These are phyloP conservation scores for Sordariomycetes sp. DNA, from an alignment of 2,329 filamentous ascomycete species.

Conservation along the genomic window DNA sequence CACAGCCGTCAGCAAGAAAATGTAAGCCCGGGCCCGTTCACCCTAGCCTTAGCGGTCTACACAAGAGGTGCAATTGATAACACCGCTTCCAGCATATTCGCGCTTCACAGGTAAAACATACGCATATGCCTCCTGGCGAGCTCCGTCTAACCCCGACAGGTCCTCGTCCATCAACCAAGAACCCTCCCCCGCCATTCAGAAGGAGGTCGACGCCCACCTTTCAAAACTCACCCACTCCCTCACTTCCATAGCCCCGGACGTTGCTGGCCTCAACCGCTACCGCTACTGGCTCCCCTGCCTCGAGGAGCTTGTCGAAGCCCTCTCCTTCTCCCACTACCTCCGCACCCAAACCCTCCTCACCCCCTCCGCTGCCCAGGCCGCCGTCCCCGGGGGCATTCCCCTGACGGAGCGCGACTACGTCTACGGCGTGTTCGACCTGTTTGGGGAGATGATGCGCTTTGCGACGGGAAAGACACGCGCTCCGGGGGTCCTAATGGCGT, in stretches of 20 bases:
- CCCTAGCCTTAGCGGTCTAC: background rate
- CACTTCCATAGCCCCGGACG: conserved; percentile 55
- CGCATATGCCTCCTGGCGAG: background rate
- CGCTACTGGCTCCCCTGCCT: conserved; percentile 81
- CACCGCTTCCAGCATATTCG: conserved; percentile 20
- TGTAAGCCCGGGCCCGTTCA: conserved; percentile 44
- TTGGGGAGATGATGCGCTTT: conserved; percentile 95
- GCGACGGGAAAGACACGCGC: conserved; percentile 74
- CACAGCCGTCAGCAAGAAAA: conserved; percentile 92
- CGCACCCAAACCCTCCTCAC: conserved; percentile 64
- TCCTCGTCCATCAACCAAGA: conserved; percentile 51
- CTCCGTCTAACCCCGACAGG: conserved; percentile 26
- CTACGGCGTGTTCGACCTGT: conserved; percentile 84
- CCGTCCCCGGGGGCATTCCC: conserved; percentile 41
- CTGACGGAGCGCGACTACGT: conserved; percentile 79
- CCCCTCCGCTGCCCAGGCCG: conserved; percentile 39
- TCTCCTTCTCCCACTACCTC: conserved; percentile 84
- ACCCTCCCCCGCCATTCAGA: conserved; percentile 57
- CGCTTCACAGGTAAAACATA: conserved; percentile 24
- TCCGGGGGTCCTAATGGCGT: conserved; percentile 46
- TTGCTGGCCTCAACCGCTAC: conserved; percentile 68
- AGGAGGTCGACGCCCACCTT: conserved; percentile 60
- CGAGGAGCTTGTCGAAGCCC: conserved; percentile 89
- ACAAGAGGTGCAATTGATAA: background rate
- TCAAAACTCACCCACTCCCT: conserved; percentile 63